Evolutionary conservation across 129 eudicot genomes (phyloP).

Genomic region (Flaveria brownii): DNA sequence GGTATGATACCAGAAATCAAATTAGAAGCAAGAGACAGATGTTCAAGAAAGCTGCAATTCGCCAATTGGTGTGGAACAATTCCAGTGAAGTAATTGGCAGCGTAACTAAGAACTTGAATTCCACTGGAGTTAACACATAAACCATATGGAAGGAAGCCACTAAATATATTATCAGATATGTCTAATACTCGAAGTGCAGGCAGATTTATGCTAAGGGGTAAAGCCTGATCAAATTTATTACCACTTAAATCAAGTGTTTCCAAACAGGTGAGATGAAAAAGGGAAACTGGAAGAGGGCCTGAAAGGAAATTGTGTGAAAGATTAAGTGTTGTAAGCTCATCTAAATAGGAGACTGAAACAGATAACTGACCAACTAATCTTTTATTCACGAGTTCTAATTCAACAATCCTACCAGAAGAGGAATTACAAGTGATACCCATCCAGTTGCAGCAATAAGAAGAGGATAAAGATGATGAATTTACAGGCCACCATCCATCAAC

Average conservation of each 20-base stretch:
- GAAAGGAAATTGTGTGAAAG: slow-evolving; percentile 51
- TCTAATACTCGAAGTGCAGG: slow-evolving; percentile 49
- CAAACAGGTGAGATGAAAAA: slow-evolving; percentile 42
- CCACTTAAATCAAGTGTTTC: slow-evolving; percentile 51
- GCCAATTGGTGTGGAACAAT: slow-evolving; percentile 39
- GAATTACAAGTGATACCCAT: slow-evolving; percentile 52
- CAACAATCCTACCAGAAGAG: slow-evolving; percentile 47
- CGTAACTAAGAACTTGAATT: slow-evolving; percentile 33
- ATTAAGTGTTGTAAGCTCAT: slow-evolving; percentile 55
- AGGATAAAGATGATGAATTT: slow-evolving; percentile 30
- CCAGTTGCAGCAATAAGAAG: slow-evolving; percentile 54
- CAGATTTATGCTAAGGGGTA: slow-evolving; percentile 43
- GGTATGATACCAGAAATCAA: slow-evolving; percentile 47
- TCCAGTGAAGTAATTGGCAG: slow-evolving; percentile 45
- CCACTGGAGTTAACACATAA: slow-evolving; percentile 54
- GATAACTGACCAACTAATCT: slow-evolving; percentile 44
- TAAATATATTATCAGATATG: slow-evolving; percentile 48
- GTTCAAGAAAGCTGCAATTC: slow-evolving; percentile 46
- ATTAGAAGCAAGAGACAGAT: slow-evolving; percentile 45
- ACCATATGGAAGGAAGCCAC: slow-evolving; percentile 49
- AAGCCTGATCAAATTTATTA: slow-evolving; percentile 39
- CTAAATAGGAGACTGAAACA: slow-evolving; percentile 42
- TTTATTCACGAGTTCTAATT: slow-evolving; percentile 37
- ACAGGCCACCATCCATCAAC: slow-evolving; percentile 45
- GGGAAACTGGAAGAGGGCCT: slow-evolving; percentile 50